These are phyloP conservation scores for Fusarium lateritium DNA, from an alignment of 2,329 filamentous ascomycete genomes.

Conservation along the genomic window DNA sequence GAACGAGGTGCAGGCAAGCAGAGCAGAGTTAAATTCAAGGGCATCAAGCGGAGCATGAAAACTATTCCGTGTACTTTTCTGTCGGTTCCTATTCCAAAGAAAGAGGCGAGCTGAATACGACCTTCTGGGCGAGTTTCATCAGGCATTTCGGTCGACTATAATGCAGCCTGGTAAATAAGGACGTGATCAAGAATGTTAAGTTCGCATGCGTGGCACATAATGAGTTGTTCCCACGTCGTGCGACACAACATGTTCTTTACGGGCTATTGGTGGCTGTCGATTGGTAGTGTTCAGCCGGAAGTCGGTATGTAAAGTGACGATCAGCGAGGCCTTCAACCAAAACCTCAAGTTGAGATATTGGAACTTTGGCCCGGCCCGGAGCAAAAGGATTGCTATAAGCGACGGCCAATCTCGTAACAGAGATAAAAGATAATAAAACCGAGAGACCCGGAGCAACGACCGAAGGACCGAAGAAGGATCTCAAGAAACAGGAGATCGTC, in stretches of 20 bases:
- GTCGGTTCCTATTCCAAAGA: neutral
- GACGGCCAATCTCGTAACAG: neutral
- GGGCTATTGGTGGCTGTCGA: slow-evolving; percentile 33
- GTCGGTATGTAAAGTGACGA: slow-evolving; percentile 33
- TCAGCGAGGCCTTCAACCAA: slow-evolving; percentile 20
- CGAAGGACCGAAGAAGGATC: slow-evolving; percentile 5
- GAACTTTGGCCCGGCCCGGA: slow-evolving; percentile 22
- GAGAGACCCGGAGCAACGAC: slow-evolving; percentile 22
- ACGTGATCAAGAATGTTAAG: slow-evolving; percentile 15
- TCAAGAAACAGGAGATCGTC: slow-evolving; percentile 17
- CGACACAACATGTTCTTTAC: slow-evolving; percentile 33
- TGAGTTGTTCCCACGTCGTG: slow-evolving; percentile 44
- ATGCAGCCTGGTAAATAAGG: slow-evolving; percentile 6
- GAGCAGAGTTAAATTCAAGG: neutral
- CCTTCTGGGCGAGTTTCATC: slow-evolving; percentile 16
- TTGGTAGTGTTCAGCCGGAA: slow-evolving; percentile 26
- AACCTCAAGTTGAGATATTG: slow-evolving; percentile 19
- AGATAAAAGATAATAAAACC: slow-evolving; percentile 7
- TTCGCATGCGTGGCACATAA: slow-evolving; percentile 43
- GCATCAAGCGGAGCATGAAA: neutral
- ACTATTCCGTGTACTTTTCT: slow-evolving; percentile 6
- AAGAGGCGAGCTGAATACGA: slow-evolving; percentile 11
- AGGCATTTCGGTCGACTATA: slow-evolving; percentile 23
- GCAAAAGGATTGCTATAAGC: slow-evolving; percentile 4
- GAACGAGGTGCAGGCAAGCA: slow-evolving; percentile 3